These are phyloP conservation scores for Pichia sp. DNA, from an alignment of 1,139 yeast species.

Conservation along the genomic window DNA sequence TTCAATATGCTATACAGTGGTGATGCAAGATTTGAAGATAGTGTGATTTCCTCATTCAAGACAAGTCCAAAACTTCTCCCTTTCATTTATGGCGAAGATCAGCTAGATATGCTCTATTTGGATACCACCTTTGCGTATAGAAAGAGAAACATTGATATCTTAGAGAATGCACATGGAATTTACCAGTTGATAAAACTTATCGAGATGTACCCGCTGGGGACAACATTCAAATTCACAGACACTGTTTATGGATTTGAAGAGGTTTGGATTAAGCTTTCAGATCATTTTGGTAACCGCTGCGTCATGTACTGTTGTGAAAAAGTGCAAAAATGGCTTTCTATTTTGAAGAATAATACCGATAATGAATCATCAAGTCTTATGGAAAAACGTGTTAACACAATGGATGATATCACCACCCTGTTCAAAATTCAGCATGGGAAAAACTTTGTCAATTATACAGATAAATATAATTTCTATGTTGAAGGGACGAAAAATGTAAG, in stretches of 20 bases:
- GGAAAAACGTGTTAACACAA: constrained; percentile 9
- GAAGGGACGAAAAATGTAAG: constrained; percentile 1
- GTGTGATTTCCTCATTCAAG: constrained; percentile 7
- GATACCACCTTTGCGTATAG: constrained; percentile 19
- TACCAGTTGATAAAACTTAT: constrained; percentile 9
- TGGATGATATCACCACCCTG: constrained; percentile 5
- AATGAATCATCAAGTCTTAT: background rate
- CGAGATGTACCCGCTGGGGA: constrained; percentile 12
- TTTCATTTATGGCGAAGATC: constrained; percentile 5
- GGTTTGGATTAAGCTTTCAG: constrained; percentile 14
- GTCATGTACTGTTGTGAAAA: constrained; percentile 1
- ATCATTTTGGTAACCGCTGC: background rate
- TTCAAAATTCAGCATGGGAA: no score
- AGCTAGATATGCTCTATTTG: constrained; percentile 13
- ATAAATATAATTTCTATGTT: constrained; percentile 1
- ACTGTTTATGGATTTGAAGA: constrained; percentile 16
- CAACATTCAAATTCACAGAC: constrained; percentile 12
- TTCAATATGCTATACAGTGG: constrained; percentile 14
- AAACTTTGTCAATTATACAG: background rate
- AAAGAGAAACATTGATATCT: constrained; percentile 10
- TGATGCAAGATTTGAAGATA: constrained; percentile 14
- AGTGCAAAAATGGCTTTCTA: constrained; percentile 1
- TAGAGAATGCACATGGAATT: constrained; percentile 12
- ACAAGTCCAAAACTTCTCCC: constrained; percentile 7
- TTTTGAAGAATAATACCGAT: background rate